Conservation (phyloP, 2,329 filamentous ascomycete genomes). For the Cladophialophora psammophila region DNA sequence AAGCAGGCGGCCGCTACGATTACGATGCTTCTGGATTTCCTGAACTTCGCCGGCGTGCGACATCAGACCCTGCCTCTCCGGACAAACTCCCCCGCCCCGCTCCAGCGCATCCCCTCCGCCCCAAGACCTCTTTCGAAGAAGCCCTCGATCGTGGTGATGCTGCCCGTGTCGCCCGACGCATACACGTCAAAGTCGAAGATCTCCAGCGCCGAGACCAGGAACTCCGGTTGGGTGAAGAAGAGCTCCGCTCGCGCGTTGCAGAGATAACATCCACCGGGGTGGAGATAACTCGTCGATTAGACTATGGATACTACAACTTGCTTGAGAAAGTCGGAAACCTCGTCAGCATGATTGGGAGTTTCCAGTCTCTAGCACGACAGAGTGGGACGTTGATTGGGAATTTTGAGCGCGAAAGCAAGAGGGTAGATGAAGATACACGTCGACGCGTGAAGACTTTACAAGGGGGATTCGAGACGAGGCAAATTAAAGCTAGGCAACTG, state of each 20-base stretch:
- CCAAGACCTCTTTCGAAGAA: constrained; percentile 31
- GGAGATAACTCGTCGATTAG: constrained; percentile 54
- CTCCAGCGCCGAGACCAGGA: constrained; percentile 28
- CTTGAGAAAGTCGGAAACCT: constrained; percentile 54
- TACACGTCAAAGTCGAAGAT: constrained; percentile 30
- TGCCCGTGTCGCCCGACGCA: constrained; percentile 28
- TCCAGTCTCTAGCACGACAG: constrained; percentile 51
- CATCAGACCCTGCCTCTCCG: constrained; percentile 23
- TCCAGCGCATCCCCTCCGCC: constrained; percentile 21
- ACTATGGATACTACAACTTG: constrained; percentile 58
- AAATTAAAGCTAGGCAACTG: constrained; percentile 47
- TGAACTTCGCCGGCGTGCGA: constrained; percentile 24
- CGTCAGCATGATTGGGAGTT: constrained; percentile 50
- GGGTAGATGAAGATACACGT: constrained; percentile 48
- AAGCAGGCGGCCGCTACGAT: constrained; percentile 29
- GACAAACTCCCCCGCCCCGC: constrained; percentile 14
- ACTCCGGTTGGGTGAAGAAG: constrained; percentile 35
- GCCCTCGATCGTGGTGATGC: constrained; percentile 32
- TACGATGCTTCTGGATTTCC: constrained; percentile 9
- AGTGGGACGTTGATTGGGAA: constrained; percentile 47
- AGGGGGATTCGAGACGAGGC: constrained; percentile 49
- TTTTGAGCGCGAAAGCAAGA: constrained; percentile 48
- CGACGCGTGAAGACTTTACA: constrained; percentile 48
- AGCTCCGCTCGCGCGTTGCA: constrained; percentile 34
- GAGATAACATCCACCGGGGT: constrained; percentile 41